Evolutionary conservation across 345 rosid species (phyloP), one percentile per base, ranked within the genome.

Genomic region (Mangifera indica): DNA sequence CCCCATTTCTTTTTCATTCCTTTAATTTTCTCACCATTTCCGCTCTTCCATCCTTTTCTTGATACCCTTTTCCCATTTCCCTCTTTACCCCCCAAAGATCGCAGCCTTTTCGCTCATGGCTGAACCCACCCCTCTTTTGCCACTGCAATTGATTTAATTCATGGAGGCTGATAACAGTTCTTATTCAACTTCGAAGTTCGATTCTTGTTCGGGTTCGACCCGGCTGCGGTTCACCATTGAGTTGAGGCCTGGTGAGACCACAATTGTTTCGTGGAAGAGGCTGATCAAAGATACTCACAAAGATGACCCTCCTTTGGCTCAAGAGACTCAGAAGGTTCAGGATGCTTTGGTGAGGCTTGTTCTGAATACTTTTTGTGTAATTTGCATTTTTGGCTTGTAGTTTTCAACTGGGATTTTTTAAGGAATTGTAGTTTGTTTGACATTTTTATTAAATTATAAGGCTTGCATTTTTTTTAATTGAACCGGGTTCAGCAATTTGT

Each of bases 201-300:
- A 60, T 4, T 55, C 67, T 48, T 61, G 40, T 20, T 4, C 60
- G 59, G 77, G 63, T 48, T 44, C 45, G 34, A 20, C 21, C 15
- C 70, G 83, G 73, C 74, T 68, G 70, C 66, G 77, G 70, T 80
- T 80, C 75, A 37, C 58, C 65, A 74, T 76, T 70, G 83, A 80
- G 67, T 80, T 80, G 29, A 69, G 66, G 74, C 83, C 83, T 29
- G 83, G 80, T 12, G 83, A 76, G 78, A 80, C 83, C 52, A 80
- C 83, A 2, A 80, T 80, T 22, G 83, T 80, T 34, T 80, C 83
- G 26, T 80, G 83, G 83, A 80, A 76, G 74, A 80, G 74, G 66
- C 71, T 80, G 24, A 22, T 76, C 69, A 76, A 70, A 61, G 78
- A 80, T 21, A 70, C 71, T 20, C 69, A 70, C 32, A 66, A 44